Percentiles rank a stretch among this genome's conserved stretches.
These are phyloP conservation scores for Coemansia sp. DNA, from an alignment of 192 early-diverging fungal genomes.

Conservation along the genomic window DNA sequence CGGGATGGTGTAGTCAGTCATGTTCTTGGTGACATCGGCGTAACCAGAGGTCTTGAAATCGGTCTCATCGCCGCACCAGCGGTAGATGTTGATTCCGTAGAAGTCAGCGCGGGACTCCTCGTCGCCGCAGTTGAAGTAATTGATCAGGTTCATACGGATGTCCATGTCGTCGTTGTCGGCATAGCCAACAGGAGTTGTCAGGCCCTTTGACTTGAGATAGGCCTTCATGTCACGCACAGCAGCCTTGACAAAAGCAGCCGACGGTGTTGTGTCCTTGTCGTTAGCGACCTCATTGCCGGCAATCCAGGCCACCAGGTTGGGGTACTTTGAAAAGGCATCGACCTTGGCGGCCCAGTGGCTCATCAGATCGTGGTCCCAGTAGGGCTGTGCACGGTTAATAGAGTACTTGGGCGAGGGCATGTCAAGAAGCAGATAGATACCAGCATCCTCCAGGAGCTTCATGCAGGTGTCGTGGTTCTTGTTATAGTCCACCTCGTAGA, in stretches of 20 bases:
- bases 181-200: conserved; percentile 67
- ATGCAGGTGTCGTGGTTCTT: conserved; percentile 69
- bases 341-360: conserved; percentile 57
- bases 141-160: conserved; percentile 61
- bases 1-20: conserved; percentile 60
- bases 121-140: conserved; percentile 69
- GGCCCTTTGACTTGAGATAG: conserved; percentile 53
- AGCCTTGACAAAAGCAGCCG: conserved; percentile 65
- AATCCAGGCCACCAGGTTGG: conserved; percentile 64
- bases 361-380: conserved; percentile 57
- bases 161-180: conserved; percentile 66
- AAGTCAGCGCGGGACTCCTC: conserved; percentile 62
- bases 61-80: conserved; percentile 62
- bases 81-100: conserved; percentile 70
- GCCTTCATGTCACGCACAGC: conserved; percentile 63
- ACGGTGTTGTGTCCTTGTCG: conserved; percentile 57
- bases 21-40: conserved; percentile 61
- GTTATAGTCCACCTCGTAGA: conserved; percentile 64
- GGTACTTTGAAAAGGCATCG: conserved; percentile 63
- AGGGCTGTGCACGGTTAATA: conserved; percentile 60
- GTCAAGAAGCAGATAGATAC: conserved; percentile 70
- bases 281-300: conserved; percentile 76
- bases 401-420: conserved; percentile 57
- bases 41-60: conserved; percentile 67
- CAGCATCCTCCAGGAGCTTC: conserved; percentile 58